A percentile compares a stretch with the other conserved stretches of the same genome.
phyloP scores from a whole-genome alignment of 2,329 filamentous ascomycete species.

The Fusarium miscanthi region DNA sequence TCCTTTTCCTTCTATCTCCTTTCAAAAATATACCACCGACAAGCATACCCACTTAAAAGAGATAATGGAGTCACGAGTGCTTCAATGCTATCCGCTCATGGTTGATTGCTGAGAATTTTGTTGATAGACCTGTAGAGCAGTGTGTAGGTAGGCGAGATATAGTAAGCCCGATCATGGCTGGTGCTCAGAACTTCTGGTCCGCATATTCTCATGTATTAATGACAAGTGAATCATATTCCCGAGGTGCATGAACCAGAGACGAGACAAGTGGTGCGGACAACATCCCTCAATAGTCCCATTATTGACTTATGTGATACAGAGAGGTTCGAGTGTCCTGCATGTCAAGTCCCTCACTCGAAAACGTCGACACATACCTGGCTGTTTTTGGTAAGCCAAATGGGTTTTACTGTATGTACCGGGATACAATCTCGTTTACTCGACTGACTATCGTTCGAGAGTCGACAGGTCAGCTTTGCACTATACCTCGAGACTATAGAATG shows the following conservation, averaged over 20 bases:
- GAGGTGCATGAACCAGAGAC: background rate
- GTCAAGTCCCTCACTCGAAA: background rate
- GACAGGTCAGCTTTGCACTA: background rate
- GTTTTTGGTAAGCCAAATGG: background rate
- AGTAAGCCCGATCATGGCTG: background rate
- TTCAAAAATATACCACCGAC: background rate
- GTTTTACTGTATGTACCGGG: fast-evolving
- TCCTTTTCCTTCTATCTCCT: background rate
- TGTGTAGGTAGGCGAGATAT: background rate
- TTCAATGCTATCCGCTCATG: background rate
- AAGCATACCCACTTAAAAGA: background rate
- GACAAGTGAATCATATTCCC: background rate
- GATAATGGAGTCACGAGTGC: background rate
- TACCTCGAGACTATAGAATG: background rate
- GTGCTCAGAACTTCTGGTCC: background rate
- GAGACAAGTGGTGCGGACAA: background rate
- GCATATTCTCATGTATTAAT: too few relatives aligned
- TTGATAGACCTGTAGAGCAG: background rate
- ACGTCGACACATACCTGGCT: background rate
- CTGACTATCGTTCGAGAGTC: background rate
- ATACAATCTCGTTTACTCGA: background rate
- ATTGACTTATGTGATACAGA: background rate
- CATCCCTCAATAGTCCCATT: background rate
- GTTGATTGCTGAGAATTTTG: background rate
- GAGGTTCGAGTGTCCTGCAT: background rate